phyloP scores from a whole-genome alignment of 306 rosid genomes.

The Cercis canadensis region DNA sequence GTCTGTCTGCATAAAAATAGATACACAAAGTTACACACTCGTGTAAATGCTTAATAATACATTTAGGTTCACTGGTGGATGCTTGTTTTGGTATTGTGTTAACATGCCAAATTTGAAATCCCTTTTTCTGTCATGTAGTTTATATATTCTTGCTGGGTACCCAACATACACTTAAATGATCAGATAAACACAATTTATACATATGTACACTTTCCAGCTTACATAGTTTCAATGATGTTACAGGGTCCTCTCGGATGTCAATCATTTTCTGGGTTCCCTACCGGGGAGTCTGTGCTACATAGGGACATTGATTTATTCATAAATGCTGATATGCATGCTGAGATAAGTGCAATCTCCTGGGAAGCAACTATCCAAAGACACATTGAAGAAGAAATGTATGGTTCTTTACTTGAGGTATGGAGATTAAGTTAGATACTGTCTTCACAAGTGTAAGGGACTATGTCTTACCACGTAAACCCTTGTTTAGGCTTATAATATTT shows the following conservation, averaged over 20 bases:
- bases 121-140: constrained; percentile 25
- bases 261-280: constrained; percentile 69
- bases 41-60: not conserved
- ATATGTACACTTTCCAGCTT: constrained; percentile 28
- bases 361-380: constrained; percentile 93
- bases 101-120: not conserved
- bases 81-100: constrained; percentile 15
- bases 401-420: constrained; percentile 75
- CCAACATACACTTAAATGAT: not conserved
- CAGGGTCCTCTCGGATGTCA: constrained; percentile 99
- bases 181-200: constrained; percentile 10
- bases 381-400: constrained; percentile 85
- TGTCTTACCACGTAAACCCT: constrained; percentile 9
- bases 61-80: not conserved
- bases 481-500: constrained; percentile 18
- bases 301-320: constrained; percentile 73
- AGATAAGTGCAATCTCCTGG: constrained; percentile 84
- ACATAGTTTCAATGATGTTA: constrained; percentile 48
- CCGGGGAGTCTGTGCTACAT: constrained; percentile 64
- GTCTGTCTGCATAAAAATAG: not conserved
- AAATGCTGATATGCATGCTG: constrained; percentile 68
- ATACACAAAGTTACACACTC: not conserved
- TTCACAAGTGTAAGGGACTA: not conserved
- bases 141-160: constrained; percentile 26
- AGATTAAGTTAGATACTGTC: constrained; percentile 1